Conservation (phyloP, 768 basidiomycete genomes). For the Tulasnella sp. region DNA sequence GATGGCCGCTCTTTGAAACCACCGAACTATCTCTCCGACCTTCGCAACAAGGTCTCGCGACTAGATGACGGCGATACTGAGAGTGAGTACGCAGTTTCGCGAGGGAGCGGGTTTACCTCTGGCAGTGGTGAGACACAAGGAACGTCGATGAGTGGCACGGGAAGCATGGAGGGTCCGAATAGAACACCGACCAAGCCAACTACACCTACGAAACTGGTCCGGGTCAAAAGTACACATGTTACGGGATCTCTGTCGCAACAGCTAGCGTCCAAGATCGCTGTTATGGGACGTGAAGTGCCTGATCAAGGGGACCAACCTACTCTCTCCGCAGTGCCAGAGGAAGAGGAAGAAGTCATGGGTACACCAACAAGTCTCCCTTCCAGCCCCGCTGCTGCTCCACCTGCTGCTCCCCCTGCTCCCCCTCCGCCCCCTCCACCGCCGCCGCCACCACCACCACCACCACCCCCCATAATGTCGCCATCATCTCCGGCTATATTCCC, state of each 20-base stretch:
- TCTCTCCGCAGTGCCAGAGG: conserved; percentile 34
- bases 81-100: conserved; percentile 40
- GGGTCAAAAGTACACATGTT: conserved; percentile 24
- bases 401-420: not conserved
- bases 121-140: conserved; percentile 43
- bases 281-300: conserved; percentile 28
- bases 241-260: conserved; percentile 50
- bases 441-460: conserved; percentile 23
- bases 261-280: conserved; percentile 45
- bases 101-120: conserved; percentile 36
- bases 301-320: conserved; percentile 20
- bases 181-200: conserved; percentile 1
- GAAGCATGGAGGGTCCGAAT: not conserved
- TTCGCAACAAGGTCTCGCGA: conserved; percentile 1
- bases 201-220: conserved; percentile 15
- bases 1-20: conserved; percentile 7
- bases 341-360: conserved; percentile 21
- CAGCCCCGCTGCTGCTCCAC: not conserved
- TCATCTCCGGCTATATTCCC: conserved; percentile 18
- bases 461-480: conserved; percentile 9
- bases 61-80: conserved; percentile 35
- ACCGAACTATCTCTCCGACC: not conserved
- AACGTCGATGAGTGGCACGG: conserved; percentile 36
- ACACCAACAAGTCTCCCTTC: not conserved
- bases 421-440: conserved; percentile 24